Evolutionary conservation across 257 asterid genomes (phyloP), one percentile per base, ranked within the genome.

Genomic region (Mitragyna speciosa): DNA sequence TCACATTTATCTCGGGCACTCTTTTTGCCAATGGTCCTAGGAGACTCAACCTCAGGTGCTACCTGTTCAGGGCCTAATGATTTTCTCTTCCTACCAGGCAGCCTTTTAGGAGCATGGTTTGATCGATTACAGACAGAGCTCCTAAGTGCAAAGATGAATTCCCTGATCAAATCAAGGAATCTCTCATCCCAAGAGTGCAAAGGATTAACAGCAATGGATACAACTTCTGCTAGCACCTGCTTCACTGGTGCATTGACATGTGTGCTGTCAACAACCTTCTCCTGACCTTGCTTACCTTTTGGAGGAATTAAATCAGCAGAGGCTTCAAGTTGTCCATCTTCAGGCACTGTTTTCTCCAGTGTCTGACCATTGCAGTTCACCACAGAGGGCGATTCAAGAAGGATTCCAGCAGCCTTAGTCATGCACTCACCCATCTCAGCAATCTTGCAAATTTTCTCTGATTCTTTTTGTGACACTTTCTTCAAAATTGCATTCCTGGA

Each of bases 101-200:
- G 63, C 76, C 65, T 41, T 78, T 82, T 84, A 36, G 72, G 84
- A 73, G 74, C 74, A 81, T 84, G 77, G 83, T 89, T 69, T 47
- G 83, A 54, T 56, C 90, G 94, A 10, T 81, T 85, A 5, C 58
- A 88, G 9, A 79, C 75, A 5, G 93, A 85, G 79, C 87, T 91
- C 84, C 95, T 86, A 76, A 86, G 85, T 6, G 95, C 86, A 69
- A 88, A 87, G 9, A 85, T 19, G 71, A 96, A 96, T 0, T 84
- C 87, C 77, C 66, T 77, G 16, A 88, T 78, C 67, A 43, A 56
- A 69, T 87, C 92, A 43, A 88, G 83, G 17, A 88, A 72, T 30
- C 86, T 85, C 19, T 78, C 76, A 24, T 86, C 82, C 75, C 88
- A 83, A 72, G 83, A 85, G 79, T 70, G 70, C n/a, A 59, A 52